These are phyloP conservation scores for Synchytrium microbalum DNA, from an alignment of 371 early-diverging fungal genomes.

Conservation along the genomic window DNA sequence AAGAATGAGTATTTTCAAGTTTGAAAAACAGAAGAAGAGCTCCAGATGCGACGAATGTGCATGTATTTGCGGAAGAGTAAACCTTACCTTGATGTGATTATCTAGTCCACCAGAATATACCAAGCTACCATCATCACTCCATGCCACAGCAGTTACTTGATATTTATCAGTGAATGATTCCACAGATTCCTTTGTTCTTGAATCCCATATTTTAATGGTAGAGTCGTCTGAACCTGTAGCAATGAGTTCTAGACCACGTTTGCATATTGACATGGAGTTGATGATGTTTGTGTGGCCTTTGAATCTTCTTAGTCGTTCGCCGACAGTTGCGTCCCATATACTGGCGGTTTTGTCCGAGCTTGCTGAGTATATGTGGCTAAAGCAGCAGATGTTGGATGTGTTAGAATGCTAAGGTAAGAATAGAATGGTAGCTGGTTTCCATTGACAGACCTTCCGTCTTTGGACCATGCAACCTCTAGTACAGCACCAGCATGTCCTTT, in stretches of 20 bases:
- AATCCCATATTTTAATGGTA: constrained; percentile 49
- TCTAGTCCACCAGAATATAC: constrained; percentile 88
- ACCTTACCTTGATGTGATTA: constrained; percentile 63
- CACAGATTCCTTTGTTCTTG: constrained; percentile 60
- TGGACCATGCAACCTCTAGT: constrained; percentile 84
- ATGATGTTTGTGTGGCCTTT: constrained; percentile 70
- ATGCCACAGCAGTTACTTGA: constrained; percentile 74
- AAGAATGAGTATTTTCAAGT: constrained; percentile 3
- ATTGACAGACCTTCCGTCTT: constrained; percentile 55
- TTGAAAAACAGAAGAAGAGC: constrained; percentile 1
- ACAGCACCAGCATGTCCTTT: constrained; percentile 81
- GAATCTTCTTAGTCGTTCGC: constrained; percentile 62
- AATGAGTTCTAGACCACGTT: constrained; percentile 57
- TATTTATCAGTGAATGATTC: constrained; percentile 59
- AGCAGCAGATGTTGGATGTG: constrained; percentile 4
- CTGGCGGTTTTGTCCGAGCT: constrained; percentile 61
- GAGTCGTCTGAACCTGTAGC: constrained; percentile 75
- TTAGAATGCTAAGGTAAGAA: constrained; percentile 3
- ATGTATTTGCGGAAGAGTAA: neutral
- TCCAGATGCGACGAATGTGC: too few species aligned
- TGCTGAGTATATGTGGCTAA: constrained; percentile 56
- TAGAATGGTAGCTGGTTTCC: neutral
- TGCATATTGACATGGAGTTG: constrained; percentile 58
- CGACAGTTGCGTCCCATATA: constrained; percentile 72
- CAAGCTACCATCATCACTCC: constrained; percentile 68